Evolutionary conservation across 768 basidiomycete genomes (phyloP).

Genomic region (Tulasnella sp.): DNA sequence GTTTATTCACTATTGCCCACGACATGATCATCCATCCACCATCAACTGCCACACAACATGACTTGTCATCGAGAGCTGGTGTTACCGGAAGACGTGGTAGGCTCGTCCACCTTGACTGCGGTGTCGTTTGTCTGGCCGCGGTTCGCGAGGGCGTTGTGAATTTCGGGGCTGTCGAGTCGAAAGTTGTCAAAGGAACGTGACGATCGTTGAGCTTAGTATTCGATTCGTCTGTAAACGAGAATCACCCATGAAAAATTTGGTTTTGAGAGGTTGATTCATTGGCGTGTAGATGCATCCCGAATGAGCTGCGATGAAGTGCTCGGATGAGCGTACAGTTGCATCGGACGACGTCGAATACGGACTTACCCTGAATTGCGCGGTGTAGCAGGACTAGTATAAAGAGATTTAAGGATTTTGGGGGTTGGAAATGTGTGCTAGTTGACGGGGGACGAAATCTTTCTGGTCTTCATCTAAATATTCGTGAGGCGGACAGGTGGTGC

Average conservation of each 20-base stretch:
- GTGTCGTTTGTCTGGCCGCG: not conserved
- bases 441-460: too few relatives aligned
- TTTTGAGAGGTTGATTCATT: not conserved
- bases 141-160: not conserved
- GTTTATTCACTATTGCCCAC: not conserved
- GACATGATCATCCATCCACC: not conserved
- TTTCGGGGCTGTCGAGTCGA: not conserved
- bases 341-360: not conserved
- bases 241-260: not conserved
- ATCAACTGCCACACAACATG: too few relatives aligned
- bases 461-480: too few relatives aligned
- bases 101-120: not conserved
- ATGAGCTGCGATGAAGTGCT: not conserved
- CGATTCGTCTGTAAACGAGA: not conserved
- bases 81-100: not conserved
- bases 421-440: not conserved
- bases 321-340: not conserved
- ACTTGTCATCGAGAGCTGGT: not conserved
- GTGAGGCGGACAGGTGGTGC: too few relatives aligned
- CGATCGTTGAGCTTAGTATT: not conserved
- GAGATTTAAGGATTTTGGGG: not conserved
- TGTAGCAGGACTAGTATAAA: not conserved
- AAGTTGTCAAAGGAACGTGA: not conserved
- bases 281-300: not conserved
- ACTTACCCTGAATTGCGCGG: not conserved